phyloP scores from a whole-genome alignment of 768 basidiomycete genomes.

The Tephrocybe rancida region DNA sequence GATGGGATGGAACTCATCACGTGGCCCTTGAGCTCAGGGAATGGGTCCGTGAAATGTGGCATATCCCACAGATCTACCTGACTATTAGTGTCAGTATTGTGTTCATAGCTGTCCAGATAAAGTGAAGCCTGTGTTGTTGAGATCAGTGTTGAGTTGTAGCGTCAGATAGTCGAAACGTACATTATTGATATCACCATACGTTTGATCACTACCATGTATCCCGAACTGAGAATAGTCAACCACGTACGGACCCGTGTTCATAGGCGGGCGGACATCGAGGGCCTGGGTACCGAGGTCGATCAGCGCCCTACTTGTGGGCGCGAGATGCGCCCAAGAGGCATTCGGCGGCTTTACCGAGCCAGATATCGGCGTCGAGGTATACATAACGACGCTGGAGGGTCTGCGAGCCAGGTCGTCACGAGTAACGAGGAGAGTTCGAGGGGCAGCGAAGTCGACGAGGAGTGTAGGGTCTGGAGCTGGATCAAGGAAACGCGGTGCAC shows the following conservation, averaged over 20 bases:
- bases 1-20: background rate
- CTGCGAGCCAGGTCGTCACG: constrained; percentile 24
- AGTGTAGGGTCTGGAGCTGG: background rate
- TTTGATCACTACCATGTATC: background rate
- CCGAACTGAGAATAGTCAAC: background rate
- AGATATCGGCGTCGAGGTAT: constrained; percentile 1
- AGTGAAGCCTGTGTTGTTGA: background rate
- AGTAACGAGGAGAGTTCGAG: constrained; percentile 14
- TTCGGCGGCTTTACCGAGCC: background rate
- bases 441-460: background rate
- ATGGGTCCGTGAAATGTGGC: background rate
- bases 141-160: background rate
- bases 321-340: background rate
- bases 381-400: constrained; percentile 19
- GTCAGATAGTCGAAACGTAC: background rate
- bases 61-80: background rate
- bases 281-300: background rate
- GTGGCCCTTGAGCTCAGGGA: background rate
- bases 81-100: background rate
- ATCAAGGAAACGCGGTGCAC: constrained; percentile 5
- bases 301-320: background rate
- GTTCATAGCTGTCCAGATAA: background rate
- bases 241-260: constrained; percentile 1
- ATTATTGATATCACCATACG: background rate
- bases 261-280: background rate